Evolutionary conservation across 2,329 filamentous ascomycete genomes (phyloP).

Genomic region (Colletotrichum ledebouriae): DNA sequence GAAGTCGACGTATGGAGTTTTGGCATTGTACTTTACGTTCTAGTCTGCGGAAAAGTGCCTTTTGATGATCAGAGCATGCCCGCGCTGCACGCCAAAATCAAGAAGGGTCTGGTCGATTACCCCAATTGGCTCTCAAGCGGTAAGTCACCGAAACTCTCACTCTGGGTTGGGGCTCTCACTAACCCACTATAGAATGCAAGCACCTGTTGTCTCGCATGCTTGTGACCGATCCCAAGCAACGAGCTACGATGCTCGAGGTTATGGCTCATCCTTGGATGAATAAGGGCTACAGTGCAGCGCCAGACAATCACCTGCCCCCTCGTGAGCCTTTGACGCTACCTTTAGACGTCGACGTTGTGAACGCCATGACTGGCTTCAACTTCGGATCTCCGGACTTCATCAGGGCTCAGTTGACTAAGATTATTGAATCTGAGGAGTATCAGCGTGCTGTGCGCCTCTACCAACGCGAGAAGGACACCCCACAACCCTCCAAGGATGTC

Average conservation of each 20-base stretch:
- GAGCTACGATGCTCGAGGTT: constrained; percentile 90
- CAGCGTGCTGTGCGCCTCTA: constrained; percentile 83
- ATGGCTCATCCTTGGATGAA: constrained; percentile 96
- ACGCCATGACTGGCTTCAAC: constrained; percentile 98
- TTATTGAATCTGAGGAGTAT: constrained; percentile 96
- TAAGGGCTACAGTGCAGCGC: constrained; percentile 88
- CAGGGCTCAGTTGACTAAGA: constrained; percentile 81
- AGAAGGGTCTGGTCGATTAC: constrained; percentile 96
- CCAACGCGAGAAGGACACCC: constrained; percentile 74
- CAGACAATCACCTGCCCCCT: constrained; percentile 88
- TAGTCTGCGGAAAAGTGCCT: constrained; percentile 97
- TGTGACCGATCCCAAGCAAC: constrained; percentile 90
- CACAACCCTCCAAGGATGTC: constrained; percentile 69
- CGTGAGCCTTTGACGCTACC: constrained; percentile 90
- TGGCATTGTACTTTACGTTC: constrained; percentile 95
- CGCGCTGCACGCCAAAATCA: constrained; percentile 97
- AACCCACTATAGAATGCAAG: constrained; percentile 80
- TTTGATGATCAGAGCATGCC: constrained; percentile 99
- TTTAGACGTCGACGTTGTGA: constrained; percentile 84
- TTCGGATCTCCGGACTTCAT: constrained; percentile 92
- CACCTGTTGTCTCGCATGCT: constrained; percentile 95
- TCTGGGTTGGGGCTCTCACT: constrained; percentile 46
- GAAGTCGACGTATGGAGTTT: constrained; percentile 99
- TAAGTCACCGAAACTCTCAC: constrained; percentile 59
- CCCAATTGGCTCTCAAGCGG: constrained; percentile 92